Base-by-base conservation (phyloP, 352 stramenopile species). In the Albugo laibachii region DNA sequence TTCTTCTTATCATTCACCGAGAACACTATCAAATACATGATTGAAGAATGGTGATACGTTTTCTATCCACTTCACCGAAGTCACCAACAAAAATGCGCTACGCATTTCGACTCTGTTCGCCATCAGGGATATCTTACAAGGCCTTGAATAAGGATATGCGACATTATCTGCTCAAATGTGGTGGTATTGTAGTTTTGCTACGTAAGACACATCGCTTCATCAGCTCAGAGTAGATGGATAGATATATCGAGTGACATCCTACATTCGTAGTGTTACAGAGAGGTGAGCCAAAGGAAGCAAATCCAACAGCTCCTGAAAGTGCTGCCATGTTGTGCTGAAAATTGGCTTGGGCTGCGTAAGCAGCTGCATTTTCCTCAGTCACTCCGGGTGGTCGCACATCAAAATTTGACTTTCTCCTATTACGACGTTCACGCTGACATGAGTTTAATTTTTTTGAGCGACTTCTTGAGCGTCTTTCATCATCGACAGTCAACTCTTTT, bases 21-120 rank as follows among this genome's bases (percentile, higher is more conserved):
- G 61, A 36, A 73, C 71, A n/a, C 69, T 69, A 53, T 87, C 74
- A 50, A 96, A 86, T 42, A 94, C 71, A 45, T 93, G 70, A 57
- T 94, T 92, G 63, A 96, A 95, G 53, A 95, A 96, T 39, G 60
- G 69, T 5, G 68, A 65, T 55, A 97, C 80, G 55, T 96, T 83
- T 20, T 49, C 93, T 80, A 11, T 65, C 63, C 37, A 87, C 80
- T 40, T 89, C 70, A 38, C 73, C 75, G 34, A 91, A 83, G 47
- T 93, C 83, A 15, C 95, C 95, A 24, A 98, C 83, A 65, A 98
- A 99, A n/a, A 99, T 58, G 42, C 93, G 79, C 19, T 94, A 73
- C 5, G 92, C 93, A 60, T 98, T 92, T 13, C 92, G 75, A 13
- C 93, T 97, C 54, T 97, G 89, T 63, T 98, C 43, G 56, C 63